These are phyloP conservation scores for Fusarium tanahbumbuense DNA, from an alignment of 2,329 filamentous ascomycete species.

Conservation along the genomic window DNA sequence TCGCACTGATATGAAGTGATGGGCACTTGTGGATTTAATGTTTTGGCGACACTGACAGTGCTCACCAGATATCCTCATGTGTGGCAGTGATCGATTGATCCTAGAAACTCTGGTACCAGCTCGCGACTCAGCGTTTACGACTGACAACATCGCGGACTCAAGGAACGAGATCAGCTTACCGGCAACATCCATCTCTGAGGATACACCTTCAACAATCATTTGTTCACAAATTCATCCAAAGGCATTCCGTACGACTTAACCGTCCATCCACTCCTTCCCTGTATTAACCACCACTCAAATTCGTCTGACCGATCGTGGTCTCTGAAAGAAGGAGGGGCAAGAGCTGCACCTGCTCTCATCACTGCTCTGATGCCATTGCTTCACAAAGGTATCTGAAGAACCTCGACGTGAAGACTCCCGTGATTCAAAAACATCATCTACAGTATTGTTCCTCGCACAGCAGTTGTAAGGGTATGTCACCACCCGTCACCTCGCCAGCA, in stretches of 20 bases:
- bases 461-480: not conserved
- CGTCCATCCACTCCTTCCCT: not conserved
- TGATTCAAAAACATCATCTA: not conserved
- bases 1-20: not conserved
- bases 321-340: not conserved
- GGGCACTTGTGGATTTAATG: rapidly evolving
- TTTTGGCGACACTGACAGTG: not conserved
- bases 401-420: not conserved
- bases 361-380: not conserved
- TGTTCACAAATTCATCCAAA: not conserved
- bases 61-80: rapidly evolving
- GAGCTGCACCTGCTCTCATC: not conserved
- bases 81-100: not conserved
- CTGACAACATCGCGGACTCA: not conserved
- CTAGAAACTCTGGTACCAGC: rapidly evolving
- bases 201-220: rapidly evolving
- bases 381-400: rapidly evolving
- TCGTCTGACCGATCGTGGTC: not conserved
- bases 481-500: rapidly evolving
- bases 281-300: not conserved
- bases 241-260: not conserved
- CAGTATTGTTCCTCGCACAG: not conserved
- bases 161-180: rapidly evolving
- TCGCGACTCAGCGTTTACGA: not conserved
- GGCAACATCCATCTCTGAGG: rapidly evolving